Evolutionary conservation across 257 asterid genomes (phyloP).

Genomic region (Penstemon barbatus): DNA sequence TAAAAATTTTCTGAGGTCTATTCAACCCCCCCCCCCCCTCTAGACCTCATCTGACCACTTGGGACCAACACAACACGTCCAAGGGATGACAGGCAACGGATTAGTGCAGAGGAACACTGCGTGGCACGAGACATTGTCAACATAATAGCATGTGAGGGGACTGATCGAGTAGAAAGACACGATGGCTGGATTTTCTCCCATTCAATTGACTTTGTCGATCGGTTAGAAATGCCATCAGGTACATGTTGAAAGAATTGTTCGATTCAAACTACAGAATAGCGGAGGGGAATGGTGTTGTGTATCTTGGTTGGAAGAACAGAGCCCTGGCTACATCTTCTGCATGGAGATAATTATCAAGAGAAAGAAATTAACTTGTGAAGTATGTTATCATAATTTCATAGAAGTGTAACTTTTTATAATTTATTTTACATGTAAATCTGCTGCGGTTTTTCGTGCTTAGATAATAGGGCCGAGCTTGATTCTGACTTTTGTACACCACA

Average conservation of each 20-base stretch:
- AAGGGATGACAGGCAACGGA: constrained; percentile 68
- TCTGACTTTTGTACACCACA: background rate
- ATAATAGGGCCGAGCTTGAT: background rate
- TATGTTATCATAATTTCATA: background rate
- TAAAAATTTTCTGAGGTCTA: too few relatives aligned
- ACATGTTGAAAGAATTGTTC: constrained; percentile 54
- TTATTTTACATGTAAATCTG: background rate
- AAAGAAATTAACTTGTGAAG: background rate
- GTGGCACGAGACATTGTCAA: constrained; percentile 84
- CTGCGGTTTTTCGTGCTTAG: background rate
- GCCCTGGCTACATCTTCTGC: constrained; percentile 71
- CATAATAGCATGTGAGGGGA: constrained; percentile 84
- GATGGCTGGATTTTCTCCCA: constrained; percentile 81
- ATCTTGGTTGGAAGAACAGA: constrained; percentile 87
- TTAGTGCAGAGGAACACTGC: constrained; percentile 79
- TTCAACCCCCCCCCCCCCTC: too few relatives aligned
- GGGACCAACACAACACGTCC: constrained; percentile 37
- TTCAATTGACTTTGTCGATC: constrained; percentile 67
- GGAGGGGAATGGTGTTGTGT: constrained; percentile 62
- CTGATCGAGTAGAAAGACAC: constrained; percentile 82
- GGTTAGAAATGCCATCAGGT: constrained; percentile 48
- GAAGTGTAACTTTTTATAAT: background rate
- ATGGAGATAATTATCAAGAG: constrained; percentile 50
- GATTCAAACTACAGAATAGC: constrained; percentile 56
- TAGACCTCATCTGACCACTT: too few relatives aligned